Evolutionary conservation across 345 rosid genomes (phyloP), one percentile per base, ranked within the genome.

Genomic region (Sisymbrium irio): DNA sequence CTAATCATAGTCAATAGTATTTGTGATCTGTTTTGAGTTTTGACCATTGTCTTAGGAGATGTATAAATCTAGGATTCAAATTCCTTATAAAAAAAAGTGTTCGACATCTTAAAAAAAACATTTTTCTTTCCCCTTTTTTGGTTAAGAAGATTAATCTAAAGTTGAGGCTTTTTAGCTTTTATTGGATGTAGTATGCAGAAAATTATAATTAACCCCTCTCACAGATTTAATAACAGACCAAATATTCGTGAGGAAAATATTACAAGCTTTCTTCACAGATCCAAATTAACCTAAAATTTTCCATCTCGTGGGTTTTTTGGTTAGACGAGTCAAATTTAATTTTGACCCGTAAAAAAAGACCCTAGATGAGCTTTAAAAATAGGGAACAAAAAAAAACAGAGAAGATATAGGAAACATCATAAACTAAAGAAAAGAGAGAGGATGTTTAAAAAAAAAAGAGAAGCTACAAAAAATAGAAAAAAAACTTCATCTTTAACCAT

Each of bases 401-500:
- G 51, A 61, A 37, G 25, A 37, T 17, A 50, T 61, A 50, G 3
- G 53, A 61, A 61, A 71, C 40, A 62, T 51, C 2, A 14, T 6
- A 49, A 71, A 49, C 60, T 49, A 17, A 47, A 60, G 47, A 30
- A 71, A 18, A 61, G 15, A 54, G 55, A 72, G 20, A 54, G 70
- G 64, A 73, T 73, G 77, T 63, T 32, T 14, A 46, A 32, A n/a
- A 46, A 33, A 60, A 46, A 58, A 9, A 42, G 46, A 53, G 63
- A 53, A 54, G 70, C 63, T 53, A 50, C 13, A 9, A 14, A 60
- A 50, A 37, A 7, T 7, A 49, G 2, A 27, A 5, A 40, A 62
- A 9, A 53, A 73, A 32, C 71, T 55, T 64, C 77, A 54, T 63
- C 77, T 73, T 73, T 54, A 73, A 45, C 64, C 64, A 73, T 71